Evolutionary conservation across 192 early-diverging fungal species (phyloP), one percentile per base, ranked within the genome.

Genomic region (Pecoramyces ruminantium): DNA sequence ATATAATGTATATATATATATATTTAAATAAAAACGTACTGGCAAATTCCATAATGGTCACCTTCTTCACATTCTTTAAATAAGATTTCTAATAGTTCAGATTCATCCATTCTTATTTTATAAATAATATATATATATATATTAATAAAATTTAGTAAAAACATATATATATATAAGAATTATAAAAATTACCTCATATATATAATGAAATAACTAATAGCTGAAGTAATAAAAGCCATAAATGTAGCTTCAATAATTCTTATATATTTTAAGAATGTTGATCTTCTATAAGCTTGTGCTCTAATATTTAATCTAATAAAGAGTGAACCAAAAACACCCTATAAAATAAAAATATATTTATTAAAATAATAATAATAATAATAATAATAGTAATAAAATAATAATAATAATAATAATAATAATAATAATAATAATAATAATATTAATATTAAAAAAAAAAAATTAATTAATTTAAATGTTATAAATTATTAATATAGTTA

Each of bases 41-140:
- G 51, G 9, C 51, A 67, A 67, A 67, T 25, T 9, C 51, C 51
- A n/a, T 67, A 67, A n/a, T 67, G 51, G n/a, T 67, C 51, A n/a
- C 51, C 51, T 67, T 67, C 51, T 67, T 67, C 88, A 79, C 97
- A 99, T 82, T 97, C 97, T 30, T 92, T 90, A 85, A 99, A 98
- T 78, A 99, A 88, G 80, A 90, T 91, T 18, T 93, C 92, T 4
- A 97, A 89, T 79, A 99, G 88, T 81, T 97, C 95, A n/a, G 89
- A 92, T 15, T 91, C 88, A 81, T 93, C 93, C 29, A 97, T 89
- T 78, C 96, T 94, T 83, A 92, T n/a, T n/a, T n/a, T 34, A 34
- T 34, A 34, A 8, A 34, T 34, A 34, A 34, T 11, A 34, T 34
- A 34, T 34, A 34, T 34, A 34, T 34, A 34, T 34, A 34, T 34